Evolutionary conservation across 352 stramenopile genomes (phyloP).

Genomic region (Phytophthora fragariaefolia): DNA sequence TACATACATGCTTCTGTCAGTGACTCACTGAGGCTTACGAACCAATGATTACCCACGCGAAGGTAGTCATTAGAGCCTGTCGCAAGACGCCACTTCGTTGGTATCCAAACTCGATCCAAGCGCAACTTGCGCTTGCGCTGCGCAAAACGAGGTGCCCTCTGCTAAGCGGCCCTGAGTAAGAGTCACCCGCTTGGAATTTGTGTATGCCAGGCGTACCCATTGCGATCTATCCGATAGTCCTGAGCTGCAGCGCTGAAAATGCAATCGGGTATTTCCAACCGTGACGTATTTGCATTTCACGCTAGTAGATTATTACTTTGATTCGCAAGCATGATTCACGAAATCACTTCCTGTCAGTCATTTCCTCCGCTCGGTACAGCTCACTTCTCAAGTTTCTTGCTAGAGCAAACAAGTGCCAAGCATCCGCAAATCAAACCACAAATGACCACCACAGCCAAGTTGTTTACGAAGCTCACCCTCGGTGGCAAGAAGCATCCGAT

Average conservation of each 20-base stretch:
- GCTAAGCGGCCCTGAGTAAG: background rate
- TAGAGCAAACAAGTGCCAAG: constrained; percentile 7
- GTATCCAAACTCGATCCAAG: background rate
- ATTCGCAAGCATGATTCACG: constrained; percentile 1
- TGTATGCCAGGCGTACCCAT: background rate
- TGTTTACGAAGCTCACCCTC: constrained; percentile 7
- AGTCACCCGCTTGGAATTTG: background rate
- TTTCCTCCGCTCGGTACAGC: background rate
- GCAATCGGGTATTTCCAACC: background rate
- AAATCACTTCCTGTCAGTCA: constrained; percentile 3
- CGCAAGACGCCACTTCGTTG: background rate
- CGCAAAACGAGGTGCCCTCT: background rate
- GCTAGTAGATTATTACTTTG: background rate
- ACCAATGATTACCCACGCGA: background rate
- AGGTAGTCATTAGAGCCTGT: background rate
- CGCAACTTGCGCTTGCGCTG: too few species aligned
- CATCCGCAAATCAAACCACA: background rate
- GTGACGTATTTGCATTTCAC: background rate
- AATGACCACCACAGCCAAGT: background rate
- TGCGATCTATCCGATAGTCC: too few species aligned
- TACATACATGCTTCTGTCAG: too few species aligned
- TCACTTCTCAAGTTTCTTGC: constrained; percentile 8
- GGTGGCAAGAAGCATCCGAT: constrained; percentile 25
- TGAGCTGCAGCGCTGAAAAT: too few species aligned
- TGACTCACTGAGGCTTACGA: background rate